A percentile compares a stretch with the other conserved stretches of the same genome.
phyloP scores from a whole-genome alignment of 108 stramenopile species.

The Asterionellopsis glacialis region DNA sequence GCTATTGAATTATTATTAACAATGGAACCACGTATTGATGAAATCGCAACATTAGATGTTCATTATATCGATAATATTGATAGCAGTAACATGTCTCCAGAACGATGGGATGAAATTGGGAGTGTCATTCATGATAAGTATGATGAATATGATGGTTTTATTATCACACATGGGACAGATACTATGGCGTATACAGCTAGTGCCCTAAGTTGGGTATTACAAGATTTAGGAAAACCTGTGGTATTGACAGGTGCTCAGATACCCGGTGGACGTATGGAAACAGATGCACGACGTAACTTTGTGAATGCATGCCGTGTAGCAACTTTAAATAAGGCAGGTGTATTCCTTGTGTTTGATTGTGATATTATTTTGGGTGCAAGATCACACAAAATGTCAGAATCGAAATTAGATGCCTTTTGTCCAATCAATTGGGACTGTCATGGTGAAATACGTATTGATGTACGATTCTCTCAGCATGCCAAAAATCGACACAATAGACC shows the following conservation, averaged over 20 bases:
- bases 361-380: slow-evolving; percentile 70
- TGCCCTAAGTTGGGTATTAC: slow-evolving; percentile 86
- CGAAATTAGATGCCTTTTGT: slow-evolving; percentile 24
- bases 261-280: slow-evolving; percentile 73
- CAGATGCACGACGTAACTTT: slow-evolving; percentile 84
- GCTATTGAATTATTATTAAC: slow-evolving; percentile 19
- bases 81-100: slow-evolving; percentile 49
- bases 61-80: slow-evolving; percentile 44
- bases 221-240: slow-evolving; percentile 87
- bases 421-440: slow-evolving; percentile 39
- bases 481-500: slow-evolving; percentile 43
- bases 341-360: slow-evolving; percentile 75
- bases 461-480: slow-evolving; percentile 28
- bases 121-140: slow-evolving; percentile 53
- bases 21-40: slow-evolving; percentile 16
- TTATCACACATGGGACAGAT: slow-evolving; percentile 86
- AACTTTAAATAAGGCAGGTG: slow-evolving; percentile 49
- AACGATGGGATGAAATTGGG: slow-evolving; percentile 57
- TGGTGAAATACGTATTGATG: slow-evolving; percentile 27
- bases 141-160: slow-evolving; percentile 82
- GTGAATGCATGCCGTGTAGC: slow-evolving; percentile 79
- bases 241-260: slow-evolving; percentile 82
- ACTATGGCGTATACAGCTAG: slow-evolving; percentile 90
- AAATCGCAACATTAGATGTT: slow-evolving; percentile 8
- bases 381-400: slow-evolving; percentile 44